Evolutionary conservation across 176 grass and related monocot genomes (phyloP).

Genomic region (Oryza rufipogon): DNA sequence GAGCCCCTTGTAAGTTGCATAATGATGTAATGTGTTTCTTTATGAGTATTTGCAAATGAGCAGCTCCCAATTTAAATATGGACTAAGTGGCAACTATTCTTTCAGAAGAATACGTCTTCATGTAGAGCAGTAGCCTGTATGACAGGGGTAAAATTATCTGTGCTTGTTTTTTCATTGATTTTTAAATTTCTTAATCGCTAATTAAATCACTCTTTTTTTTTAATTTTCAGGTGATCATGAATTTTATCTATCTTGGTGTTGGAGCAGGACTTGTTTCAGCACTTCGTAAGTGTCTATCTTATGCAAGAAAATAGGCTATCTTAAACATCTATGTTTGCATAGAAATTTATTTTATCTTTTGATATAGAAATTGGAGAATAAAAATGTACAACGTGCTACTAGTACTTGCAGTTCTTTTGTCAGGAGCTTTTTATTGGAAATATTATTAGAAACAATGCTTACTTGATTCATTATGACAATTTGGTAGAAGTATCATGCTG

Average conservation of each 20-base stretch:
- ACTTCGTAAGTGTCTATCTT: constrained; percentile 50
- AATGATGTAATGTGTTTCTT: too few relatives aligned
- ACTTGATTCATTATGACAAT: constrained; percentile 2
- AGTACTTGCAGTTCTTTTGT: neutral
- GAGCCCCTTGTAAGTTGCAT: too few relatives aligned
- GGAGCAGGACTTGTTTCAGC: constrained; percentile 66
- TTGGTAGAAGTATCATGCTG: constrained; percentile 56
- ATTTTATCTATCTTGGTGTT: constrained; percentile 76
- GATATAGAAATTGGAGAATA: neutral
- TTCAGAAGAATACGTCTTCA: too few relatives aligned
- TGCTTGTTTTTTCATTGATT: neutral
- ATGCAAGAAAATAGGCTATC: neutral
- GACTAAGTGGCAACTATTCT: too few relatives aligned
- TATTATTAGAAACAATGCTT: neutral
- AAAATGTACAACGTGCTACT: neutral
- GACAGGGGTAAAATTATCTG: neutral
- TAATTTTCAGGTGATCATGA: constrained; percentile 61
- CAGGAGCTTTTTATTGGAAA: neutral
- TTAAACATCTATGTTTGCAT: neutral
- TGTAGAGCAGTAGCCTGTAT: too few relatives aligned
- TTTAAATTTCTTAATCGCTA: neutral
- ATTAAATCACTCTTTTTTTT: neutral
- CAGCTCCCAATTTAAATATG: too few relatives aligned
- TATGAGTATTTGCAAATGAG: too few relatives aligned
- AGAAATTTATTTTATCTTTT: neutral